Conservation (phyloP, 305 asterid genomes). For the Fraxinus angustifolia region DNA sequence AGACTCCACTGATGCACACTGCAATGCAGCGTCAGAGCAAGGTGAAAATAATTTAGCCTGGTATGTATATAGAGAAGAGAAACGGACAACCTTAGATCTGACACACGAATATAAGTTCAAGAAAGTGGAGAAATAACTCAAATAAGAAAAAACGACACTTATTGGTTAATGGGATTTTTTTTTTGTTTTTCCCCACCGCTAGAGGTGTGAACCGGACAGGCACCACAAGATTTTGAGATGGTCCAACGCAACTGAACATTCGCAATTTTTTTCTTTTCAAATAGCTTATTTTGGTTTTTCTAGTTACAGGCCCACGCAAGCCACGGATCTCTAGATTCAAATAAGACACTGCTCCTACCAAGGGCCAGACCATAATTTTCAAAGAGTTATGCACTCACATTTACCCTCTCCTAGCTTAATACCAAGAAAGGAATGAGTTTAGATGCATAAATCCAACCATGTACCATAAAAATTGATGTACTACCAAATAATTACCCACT, state of each 20-base stretch:
- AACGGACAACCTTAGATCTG: constrained; percentile 12
- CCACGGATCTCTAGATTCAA: not conserved
- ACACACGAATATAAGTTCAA: not conserved
- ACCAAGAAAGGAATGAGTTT: constrained; percentile 22
- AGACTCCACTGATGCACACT: constrained; percentile 26
- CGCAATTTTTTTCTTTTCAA: not conserved
- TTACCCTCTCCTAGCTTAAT: constrained; percentile 43
- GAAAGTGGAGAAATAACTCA: not conserved
- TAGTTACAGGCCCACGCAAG: not conserved
- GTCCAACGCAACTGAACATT: not conserved
- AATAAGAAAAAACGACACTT: constrained; percentile 18
- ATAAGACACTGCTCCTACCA: not conserved
- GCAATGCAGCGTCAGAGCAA: constrained; percentile 20
- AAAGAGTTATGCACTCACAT: not conserved
- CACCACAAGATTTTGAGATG: not conserved
- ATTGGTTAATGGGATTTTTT: constrained; percentile 33
- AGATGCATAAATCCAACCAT: constrained; percentile 48
- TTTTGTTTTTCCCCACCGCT: not conserved
- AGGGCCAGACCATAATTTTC: not conserved
- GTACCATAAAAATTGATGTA: not conserved
- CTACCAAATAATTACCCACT: not conserved
- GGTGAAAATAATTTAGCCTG: constrained; percentile 20
- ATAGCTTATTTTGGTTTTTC: constrained; percentile 8
- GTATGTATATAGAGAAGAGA: constrained; percentile 10
- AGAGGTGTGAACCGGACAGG: not conserved